A percentile compares a stretch with the other conserved stretches of the same genome.
phyloP scores from a whole-genome alignment of 2,329 filamentous ascomycete species.

The Pestalotiopsis sp. region DNA sequence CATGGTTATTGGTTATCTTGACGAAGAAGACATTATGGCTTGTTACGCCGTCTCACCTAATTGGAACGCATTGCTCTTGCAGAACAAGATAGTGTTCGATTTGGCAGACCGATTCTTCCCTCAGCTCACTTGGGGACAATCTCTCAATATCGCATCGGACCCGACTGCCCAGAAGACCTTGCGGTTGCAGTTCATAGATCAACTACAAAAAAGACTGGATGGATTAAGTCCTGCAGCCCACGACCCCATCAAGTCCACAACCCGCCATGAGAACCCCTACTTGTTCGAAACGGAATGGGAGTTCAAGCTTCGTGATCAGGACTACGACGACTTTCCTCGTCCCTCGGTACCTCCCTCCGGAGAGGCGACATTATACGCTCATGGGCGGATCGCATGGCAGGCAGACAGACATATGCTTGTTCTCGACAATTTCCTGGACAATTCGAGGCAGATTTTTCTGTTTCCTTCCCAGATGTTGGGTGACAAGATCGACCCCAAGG shows the following conservation, averaged over 20 bases:
- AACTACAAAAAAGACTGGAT: neutral
- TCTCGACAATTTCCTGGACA: conserved; percentile 1
- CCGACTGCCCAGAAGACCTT: neutral
- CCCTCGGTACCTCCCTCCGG: neutral
- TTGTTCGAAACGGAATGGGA: neutral
- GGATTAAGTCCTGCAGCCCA: neutral
- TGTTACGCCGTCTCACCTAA: neutral
- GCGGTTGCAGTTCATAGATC: neutral
- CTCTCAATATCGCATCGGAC: no score
- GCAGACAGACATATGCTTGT: conserved; percentile 4
- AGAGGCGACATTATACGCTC: neutral
- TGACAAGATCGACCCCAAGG: neutral
- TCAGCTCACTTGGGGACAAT: neutral
- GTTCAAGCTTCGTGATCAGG: neutral
- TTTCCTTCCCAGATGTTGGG: neutral
- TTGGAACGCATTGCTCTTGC: conserved; percentile 7
- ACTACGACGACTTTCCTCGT: neutral
- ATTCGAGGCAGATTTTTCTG: neutral
- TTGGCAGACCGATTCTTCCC: conserved; percentile 10
- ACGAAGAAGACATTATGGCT: conserved; percentile 6
- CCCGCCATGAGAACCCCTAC: neutral
- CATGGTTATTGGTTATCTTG: neutral
- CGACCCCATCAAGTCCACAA: no score
- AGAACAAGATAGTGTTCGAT: conserved; percentile 5
- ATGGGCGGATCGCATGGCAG: conserved; percentile 12